Base-by-base conservation (phyloP, 1,139 yeast genomes). In the Blastobotrys persicus region DNA sequence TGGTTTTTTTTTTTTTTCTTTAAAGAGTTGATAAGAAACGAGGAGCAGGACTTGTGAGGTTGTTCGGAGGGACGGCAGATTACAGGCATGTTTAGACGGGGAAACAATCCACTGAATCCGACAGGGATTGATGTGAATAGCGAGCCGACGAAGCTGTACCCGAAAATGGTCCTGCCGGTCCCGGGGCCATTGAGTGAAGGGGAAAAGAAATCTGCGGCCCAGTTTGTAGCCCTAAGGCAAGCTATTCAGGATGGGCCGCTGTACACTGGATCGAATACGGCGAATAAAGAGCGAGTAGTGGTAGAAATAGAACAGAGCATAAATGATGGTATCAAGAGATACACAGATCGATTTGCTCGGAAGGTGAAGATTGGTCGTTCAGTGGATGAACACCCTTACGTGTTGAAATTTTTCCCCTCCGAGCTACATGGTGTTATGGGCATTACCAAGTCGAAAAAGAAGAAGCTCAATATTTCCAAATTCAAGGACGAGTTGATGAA, bases 351-450 rank as follows among this genome's bases (percentile, higher is more conserved):
- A 42, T 70, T 68, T 53, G 75, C 85, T 57, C 85, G 85, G 62
- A 83, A 80, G 55, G 78, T 87, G 50, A 83, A 79, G 60, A 77
- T 83, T n/a, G 92, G 92, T 1, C 76, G 85, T 49, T 82, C 94
- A 2, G 79, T 86, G 14, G 85, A 84, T 56, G 95, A 87, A 51
- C 94, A 88, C 68, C 96, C 96, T 1, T 88, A 84, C 64, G 64
- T 59, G 31, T 52, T 63, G 31, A 58, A 58, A 33, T 76, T 85
- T 55, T 88, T 91, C 66, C 98, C 98, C 0, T 75, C 73, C 20
- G 98, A 92, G 65, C 72, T 92, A 51, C 83, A 86, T 58, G 70
- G 77, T 20, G 88, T 84, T 31, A 81, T 85, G 85, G 92, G 91
- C 2, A 76, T 83, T 9, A 76, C 78, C 55, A 77, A 75, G 23